Conservation (phyloP, 345 rosid genomes). For the Melastoma malabathricum region DNA sequence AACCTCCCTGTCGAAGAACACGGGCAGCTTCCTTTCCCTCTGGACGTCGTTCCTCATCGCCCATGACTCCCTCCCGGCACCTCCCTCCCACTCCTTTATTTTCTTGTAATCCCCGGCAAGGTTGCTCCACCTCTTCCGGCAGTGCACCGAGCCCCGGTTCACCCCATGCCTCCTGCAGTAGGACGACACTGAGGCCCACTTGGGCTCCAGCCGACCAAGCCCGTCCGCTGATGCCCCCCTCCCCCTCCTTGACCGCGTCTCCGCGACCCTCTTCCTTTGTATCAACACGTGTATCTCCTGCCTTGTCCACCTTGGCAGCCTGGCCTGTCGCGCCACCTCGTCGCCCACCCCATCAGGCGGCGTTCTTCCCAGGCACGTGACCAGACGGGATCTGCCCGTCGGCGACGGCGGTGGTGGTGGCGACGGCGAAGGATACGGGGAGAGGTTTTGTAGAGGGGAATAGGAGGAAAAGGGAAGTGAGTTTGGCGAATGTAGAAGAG, state of each 20-base stretch:
- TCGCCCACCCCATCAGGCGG: constrained; percentile 36
- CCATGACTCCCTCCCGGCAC: constrained; percentile 76
- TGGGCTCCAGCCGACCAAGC: constrained; percentile 65
- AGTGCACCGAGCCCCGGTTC: constrained; percentile 93
- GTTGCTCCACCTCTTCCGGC: constrained; percentile 97
- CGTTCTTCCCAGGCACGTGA: constrained; percentile 11
- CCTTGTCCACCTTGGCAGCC: constrained; percentile 96
- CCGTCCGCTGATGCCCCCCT: constrained; percentile 27
- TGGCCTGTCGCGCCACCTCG: constrained; percentile 46
- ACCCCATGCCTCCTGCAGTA: constrained; percentile 86
- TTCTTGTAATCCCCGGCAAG: constrained; percentile 90
- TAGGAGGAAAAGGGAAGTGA: too few relatives aligned
- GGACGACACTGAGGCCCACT: constrained; percentile 89
- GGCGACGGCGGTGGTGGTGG: too few relatives aligned
- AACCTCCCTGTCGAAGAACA: constrained; percentile 86
- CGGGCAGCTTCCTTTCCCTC: constrained; percentile 79
- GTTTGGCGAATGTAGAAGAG: too few relatives aligned
- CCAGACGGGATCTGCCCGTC: too few relatives aligned
- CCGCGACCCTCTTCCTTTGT: constrained; percentile 89
- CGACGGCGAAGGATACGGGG: too few relatives aligned
- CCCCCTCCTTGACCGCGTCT: constrained; percentile 71
- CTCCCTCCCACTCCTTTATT: constrained; percentile 88
- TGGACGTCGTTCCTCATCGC: constrained; percentile 82
- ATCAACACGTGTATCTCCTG: constrained; percentile 91
- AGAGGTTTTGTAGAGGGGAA: too few relatives aligned